phyloP scores from a whole-genome alignment of 352 stramenopile species.

The Pythium phragmiticola region DNA sequence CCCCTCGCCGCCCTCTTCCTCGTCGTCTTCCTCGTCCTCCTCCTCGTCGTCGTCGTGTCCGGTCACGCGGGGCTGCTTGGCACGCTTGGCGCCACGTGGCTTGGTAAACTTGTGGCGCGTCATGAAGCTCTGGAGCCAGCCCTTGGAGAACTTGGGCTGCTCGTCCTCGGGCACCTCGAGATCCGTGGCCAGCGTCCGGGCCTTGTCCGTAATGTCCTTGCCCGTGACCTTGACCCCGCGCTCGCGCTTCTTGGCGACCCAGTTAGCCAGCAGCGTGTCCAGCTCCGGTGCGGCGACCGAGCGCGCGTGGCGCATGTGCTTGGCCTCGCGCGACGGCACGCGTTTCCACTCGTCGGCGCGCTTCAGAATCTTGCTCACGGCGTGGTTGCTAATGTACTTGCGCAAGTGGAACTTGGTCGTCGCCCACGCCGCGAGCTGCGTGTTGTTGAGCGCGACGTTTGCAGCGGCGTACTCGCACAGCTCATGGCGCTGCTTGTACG shows the following conservation, averaged over 20 bases:
- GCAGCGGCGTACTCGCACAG: slow-evolving; percentile 18
- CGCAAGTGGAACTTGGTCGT: slow-evolving; percentile 28
- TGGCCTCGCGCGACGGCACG: slow-evolving; percentile 17
- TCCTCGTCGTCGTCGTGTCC: background rate
- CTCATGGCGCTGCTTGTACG: slow-evolving; percentile 27
- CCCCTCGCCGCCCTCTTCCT: background rate
- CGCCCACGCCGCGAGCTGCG: slow-evolving; percentile 22
- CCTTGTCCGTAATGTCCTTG: slow-evolving; percentile 22
- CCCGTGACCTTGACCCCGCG: slow-evolving; percentile 14
- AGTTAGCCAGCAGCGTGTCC: slow-evolving; percentile 22
- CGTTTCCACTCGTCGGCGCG: slow-evolving; percentile 24
- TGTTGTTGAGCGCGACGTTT: slow-evolving; percentile 24
- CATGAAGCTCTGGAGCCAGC: slow-evolving; percentile 26
- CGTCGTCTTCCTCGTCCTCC: slow-evolving; percentile 2
- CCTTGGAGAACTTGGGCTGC: slow-evolving; percentile 28
- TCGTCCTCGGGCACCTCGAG: slow-evolving; percentile 20
- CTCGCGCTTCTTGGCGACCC: slow-evolving; percentile 18
- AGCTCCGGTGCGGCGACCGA: slow-evolving; percentile 12
- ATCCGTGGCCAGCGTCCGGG: slow-evolving; percentile 12
- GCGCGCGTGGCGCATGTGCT: slow-evolving; percentile 21
- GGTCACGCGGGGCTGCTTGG: background rate
- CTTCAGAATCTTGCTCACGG: slow-evolving; percentile 24
- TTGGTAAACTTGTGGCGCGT: slow-evolving; percentile 22
- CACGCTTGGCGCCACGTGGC: slow-evolving; percentile 1
- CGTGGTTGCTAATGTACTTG: slow-evolving; percentile 31